A percentile compares a stretch with the other conserved stretches of the same genome.
Evolutionary conservation across 2,329 filamentous ascomycete genomes (phyloP).

Genomic region (Talaromyces sp.): DNA sequence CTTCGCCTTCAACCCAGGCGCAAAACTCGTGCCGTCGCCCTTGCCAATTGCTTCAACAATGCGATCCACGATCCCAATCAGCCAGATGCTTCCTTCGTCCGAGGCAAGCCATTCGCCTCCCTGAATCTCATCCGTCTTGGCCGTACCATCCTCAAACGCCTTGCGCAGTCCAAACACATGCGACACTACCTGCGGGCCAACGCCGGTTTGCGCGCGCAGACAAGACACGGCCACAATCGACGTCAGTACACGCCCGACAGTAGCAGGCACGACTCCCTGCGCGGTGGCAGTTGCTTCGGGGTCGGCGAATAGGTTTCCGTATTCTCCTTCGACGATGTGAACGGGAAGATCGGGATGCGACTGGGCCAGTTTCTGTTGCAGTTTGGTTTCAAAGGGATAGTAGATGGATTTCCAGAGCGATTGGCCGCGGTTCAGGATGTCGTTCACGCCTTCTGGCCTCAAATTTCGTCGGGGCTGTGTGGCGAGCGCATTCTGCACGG

Average conservation of each 20-base stretch:
- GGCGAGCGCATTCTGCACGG: conserved; percentile 19
- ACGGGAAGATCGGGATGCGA: conserved; percentile 78
- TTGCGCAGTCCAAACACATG: conserved; percentile 78
- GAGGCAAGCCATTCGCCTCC: conserved; percentile 10
- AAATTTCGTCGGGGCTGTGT: conserved; percentile 24
- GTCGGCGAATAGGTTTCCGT: conserved; percentile 67
- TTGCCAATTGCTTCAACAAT: conserved; percentile 48
- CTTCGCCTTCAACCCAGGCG: conserved; percentile 38
- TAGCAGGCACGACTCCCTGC: conserved; percentile 33
- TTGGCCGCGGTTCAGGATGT: conserved; percentile 53
- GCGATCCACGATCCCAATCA: conserved; percentile 56
- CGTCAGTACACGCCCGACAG: conserved; percentile 65
- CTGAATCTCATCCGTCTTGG: conserved; percentile 46
- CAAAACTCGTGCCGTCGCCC: conserved; percentile 50
- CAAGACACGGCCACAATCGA: conserved; percentile 69
- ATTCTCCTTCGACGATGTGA: conserved; percentile 69
- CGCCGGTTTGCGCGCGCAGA: conserved; percentile 71
- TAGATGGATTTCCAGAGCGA: conserved; percentile 73
- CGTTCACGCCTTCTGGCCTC: conserved; percentile 48
- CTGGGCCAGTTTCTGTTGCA: conserved; percentile 63
- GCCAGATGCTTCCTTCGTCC: conserved; percentile 61
- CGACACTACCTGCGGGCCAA: conserved; percentile 73
- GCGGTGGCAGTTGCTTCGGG: conserved; percentile 43
- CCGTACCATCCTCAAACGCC: conserved; percentile 62
- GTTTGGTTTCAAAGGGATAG: conserved; percentile 64